Evolutionary conservation across 1,284 basidiomycete genomes (phyloP).

Genomic region (Moesziomyces sp.): DNA sequence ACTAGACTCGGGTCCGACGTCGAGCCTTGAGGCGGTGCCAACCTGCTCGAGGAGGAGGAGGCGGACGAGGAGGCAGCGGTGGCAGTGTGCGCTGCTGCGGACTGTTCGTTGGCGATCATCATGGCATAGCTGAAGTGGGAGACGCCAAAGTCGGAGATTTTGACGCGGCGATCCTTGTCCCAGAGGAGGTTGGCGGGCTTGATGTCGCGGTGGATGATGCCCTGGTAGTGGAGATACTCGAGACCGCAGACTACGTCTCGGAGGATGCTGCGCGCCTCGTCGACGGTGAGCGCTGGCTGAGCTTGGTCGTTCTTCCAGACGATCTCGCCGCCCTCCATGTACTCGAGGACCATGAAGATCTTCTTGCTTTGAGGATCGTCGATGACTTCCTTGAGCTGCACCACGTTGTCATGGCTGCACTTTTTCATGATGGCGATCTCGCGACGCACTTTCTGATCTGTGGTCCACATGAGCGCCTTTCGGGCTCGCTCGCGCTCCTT

Average conservation of each 20-base stretch:
- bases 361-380: constrained; percentile 89
- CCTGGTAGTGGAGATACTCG: constrained; percentile 93
- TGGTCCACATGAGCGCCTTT: constrained; percentile 61
- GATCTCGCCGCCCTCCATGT: constrained; percentile 92
- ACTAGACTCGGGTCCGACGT: constrained; percentile 71
- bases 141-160: constrained; percentile 97
- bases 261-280: constrained; percentile 85
- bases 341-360: constrained; percentile 98
- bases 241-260: constrained; percentile 92
- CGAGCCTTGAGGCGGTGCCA: constrained; percentile 11
- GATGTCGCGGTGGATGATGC: constrained; percentile 99
- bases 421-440: constrained; percentile 99
- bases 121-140: constrained; percentile 89
- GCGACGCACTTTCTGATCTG: constrained; percentile 64
- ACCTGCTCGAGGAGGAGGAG: constrained; percentile 12
- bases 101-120: constrained; percentile 50
- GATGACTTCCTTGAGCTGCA: constrained; percentile 91
- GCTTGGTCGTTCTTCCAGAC: constrained; percentile 76
- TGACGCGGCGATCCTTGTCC: constrained; percentile 83
- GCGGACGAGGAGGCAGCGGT: constrained; percentile 12
- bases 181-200: constrained; percentile 97
- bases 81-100: constrained; percentile 8
- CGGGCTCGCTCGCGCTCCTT: constrained; percentile 54
- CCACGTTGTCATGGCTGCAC: constrained; percentile 85
- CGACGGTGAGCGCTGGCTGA: constrained; percentile 79